Base-by-base conservation (phyloP, 352 stramenopile species). In the Globisporangium abappressorium region DNA sequence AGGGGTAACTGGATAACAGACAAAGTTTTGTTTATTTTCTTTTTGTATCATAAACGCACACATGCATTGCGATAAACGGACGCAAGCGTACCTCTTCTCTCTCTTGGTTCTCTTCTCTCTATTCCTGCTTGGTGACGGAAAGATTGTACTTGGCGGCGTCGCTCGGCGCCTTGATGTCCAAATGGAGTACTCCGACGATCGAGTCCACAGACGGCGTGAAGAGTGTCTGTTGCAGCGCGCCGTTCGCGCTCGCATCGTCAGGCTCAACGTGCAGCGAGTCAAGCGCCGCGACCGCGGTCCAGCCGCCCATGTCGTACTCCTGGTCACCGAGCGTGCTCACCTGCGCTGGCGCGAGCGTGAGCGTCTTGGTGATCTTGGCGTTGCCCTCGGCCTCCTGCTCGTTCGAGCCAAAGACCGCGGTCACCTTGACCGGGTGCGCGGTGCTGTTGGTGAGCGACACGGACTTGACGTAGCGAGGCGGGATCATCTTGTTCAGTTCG, bases 251-350 rank as follows among this genome's bases (percentile, higher is more conserved):
- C 15, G 70, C 70, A 4, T 56, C 73, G 1, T 64, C 71, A 33
- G 81, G 70, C 61, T 88, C 75, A 6, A 91, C 85, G 34, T 91
- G 68, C 14, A 95, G 57, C 43, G 81, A 80, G 60, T 76, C 73
- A 20, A 95, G 70, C 57, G 84, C 74, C 8, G 85, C 85, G 38
- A 85, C 73, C 4, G 82, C 84, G 54, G 76, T 91, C 82, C 81
- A 93, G 41, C 76, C 73, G 64, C 77, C 87, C 87, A 95, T 95
- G 76, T 95, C 77, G 76, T 89, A 93, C 71, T 85, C 74, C 64
- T 89, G 78, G 65, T 91, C 85, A 38, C 78, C 73, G 46, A 93
- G 70, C 28, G 43, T 78, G 5, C 62, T 65, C 34, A 79, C 73
- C 0, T 70, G 70, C 72, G 8, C 81, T 0, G 85, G 76, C 26